Evolutionary conservation across 306 rosid species (phyloP), one percentile per base, ranked within the genome.

Genomic region (Inga leiocalycina): DNA sequence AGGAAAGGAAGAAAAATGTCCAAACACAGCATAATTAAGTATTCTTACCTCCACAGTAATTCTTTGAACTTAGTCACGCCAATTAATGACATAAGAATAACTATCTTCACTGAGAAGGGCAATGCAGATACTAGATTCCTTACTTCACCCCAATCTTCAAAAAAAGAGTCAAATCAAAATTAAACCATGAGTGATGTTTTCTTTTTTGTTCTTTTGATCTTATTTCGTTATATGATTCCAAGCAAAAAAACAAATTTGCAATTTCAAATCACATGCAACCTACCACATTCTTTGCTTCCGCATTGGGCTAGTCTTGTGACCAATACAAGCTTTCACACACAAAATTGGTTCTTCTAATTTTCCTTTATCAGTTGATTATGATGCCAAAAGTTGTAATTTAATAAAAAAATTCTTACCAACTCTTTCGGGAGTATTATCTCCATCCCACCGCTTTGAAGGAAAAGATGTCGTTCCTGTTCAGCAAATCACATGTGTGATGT

Each of bases 101-200:
- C 84, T 83, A 94, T 92, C 91, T 91, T 88, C 81, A 95, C 90
- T 12, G 98, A 85, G 12, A 91, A 81, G 82, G 98, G 98, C 82
- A 95, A 82, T 57, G 89, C 92, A 74, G 98, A 89, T 74, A 95
- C 78, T 74, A 95, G 89, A 87, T 95, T 95, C 85, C 88, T 95
- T 86, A 91, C 98, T 80, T 98, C 98, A 77, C 88, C 93, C 98
- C 98, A 95, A 92, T 95, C 98, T 95, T 87, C 90, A 52, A 81
- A 84, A 57, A 46, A 64, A 30, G 0, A 74, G 46, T 49, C 57
- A 7, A 2, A 79, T 84, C 44, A 71, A 81, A 64, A 24, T 49
- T 13, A 3, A 49, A 49, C 54, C 19, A 13, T 14, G 5, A 12
- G 54, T 49, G 39, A 37, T 4, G 37, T 35, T 35, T 35, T 35